phyloP scores from a whole-genome alignment of 371 early-diverging fungal species.

The Rhizopus arrhizus region DNA sequence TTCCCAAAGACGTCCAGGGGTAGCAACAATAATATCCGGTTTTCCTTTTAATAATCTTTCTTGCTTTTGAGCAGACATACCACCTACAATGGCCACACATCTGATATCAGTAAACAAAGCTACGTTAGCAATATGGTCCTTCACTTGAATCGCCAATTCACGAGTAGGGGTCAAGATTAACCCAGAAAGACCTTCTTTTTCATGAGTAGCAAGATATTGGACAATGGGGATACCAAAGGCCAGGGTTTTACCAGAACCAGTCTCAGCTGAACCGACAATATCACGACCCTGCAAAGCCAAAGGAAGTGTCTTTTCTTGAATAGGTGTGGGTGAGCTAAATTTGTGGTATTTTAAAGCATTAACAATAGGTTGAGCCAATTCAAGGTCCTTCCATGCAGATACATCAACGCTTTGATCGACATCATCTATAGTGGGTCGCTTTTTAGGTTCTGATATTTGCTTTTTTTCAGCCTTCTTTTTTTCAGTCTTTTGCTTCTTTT shows the following conservation, averaged over 20 bases:
- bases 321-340: slow-evolving; percentile 89
- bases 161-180: slow-evolving; percentile 90
- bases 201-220: slow-evolving; percentile 54
- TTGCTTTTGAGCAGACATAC: slow-evolving; percentile 93
- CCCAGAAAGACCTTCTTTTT: slow-evolving; percentile 39
- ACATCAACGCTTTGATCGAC: slow-evolving; percentile 55
- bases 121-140: slow-evolving; percentile 70
- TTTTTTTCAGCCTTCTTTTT: slow-evolving; percentile 8
- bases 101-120: slow-evolving; percentile 58
- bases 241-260: slow-evolving; percentile 95
- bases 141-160: slow-evolving; percentile 91
- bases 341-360: slow-evolving; percentile 70
- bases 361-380: slow-evolving; percentile 57
- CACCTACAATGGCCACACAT: slow-evolving; percentile 85
- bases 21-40: slow-evolving; percentile 93
- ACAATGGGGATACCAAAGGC: slow-evolving; percentile 91
- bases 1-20: slow-evolving; percentile 98
- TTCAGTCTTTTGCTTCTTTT: slow-evolving; percentile 4
- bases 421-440: slow-evolving; percentile 40
- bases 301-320: slow-evolving; percentile 88
- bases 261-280: slow-evolving; percentile 97
- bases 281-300: slow-evolving; percentile 76
- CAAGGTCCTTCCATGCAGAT: slow-evolving; percentile 61
- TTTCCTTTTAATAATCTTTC: slow-evolving; percentile 67
- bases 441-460: slow-evolving; percentile 7